Conservation (phyloP, 2,329 filamentous ascomycete genomes). For the Neofusicoccum kwambonambiense region DNA sequence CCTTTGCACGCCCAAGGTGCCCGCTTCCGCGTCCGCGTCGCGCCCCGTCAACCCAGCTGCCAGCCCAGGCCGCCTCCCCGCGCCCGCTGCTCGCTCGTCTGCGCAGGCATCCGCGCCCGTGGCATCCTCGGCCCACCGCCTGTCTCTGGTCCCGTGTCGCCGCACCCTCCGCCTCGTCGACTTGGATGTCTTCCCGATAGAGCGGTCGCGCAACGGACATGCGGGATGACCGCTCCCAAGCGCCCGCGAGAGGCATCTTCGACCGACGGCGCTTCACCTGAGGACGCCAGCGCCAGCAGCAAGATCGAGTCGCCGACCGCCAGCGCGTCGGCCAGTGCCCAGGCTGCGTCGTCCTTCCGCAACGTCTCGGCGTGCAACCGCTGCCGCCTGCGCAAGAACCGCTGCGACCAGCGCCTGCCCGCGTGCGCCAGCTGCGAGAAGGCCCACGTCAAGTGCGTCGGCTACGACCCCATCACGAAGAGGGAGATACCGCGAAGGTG, state of each 20-base stretch:
- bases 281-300: conserved; percentile 8
- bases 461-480: conserved; percentile 95
- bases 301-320: conserved; percentile 34
- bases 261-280: conserved; percentile 28
- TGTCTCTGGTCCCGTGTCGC: conserved; percentile 3
- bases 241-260: conserved; percentile 38
- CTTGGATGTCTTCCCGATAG: conserved; percentile 13
- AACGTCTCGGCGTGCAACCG: conserved; percentile 89
- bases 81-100: not conserved
- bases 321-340: conserved; percentile 22
- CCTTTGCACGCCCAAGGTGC: not conserved
- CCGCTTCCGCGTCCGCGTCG: conserved; percentile 11
- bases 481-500: conserved; percentile 82
- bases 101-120: conserved; percentile 5
- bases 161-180: not conserved
- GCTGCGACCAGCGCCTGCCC: conserved; percentile 89
- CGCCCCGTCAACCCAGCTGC: not conserved
- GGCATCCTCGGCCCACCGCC: conserved; percentile 6
- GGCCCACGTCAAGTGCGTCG: conserved; percentile 85
- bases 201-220: conserved; percentile 15
- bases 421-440: conserved; percentile 92
- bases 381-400: conserved; percentile 87
- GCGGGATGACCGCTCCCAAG: conserved; percentile 40
- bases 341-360: conserved; percentile 39
- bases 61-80: conserved; percentile 2